A percentile compares a stretch with the other conserved stretches of the same genome.
Evolutionary conservation across 2,329 filamentous ascomycete genomes (phyloP).

Genomic region (Scorias spongiosa): DNA sequence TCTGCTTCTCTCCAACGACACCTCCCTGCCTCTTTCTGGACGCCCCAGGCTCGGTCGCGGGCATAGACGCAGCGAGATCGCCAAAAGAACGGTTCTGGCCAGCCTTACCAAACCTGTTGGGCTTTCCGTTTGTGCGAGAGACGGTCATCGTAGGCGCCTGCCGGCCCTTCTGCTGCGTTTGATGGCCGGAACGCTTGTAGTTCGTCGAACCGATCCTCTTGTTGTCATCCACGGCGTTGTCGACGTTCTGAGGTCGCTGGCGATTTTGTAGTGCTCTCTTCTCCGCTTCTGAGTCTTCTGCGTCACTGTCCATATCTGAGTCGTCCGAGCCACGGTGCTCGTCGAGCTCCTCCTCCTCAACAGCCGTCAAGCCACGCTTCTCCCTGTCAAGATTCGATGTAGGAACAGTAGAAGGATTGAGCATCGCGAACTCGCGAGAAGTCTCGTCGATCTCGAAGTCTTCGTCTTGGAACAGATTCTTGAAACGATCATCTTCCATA

Average conservation of each 20-base stretch:
- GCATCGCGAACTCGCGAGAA: constrained; percentile 68
- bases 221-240: constrained; percentile 21
- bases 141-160: constrained; percentile 38
- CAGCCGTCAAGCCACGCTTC: constrained; percentile 40
- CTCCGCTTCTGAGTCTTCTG: constrained; percentile 9
- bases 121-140: constrained; percentile 30
- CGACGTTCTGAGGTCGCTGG: constrained; percentile 23
- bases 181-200: constrained; percentile 43
- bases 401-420: constrained; percentile 69
- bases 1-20: constrained; percentile 41
- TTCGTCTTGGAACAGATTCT: constrained; percentile 76
- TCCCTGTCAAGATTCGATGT: constrained; percentile 18
- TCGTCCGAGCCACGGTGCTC: constrained; percentile 22
- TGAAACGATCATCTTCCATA: constrained; percentile 76
- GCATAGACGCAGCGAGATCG: constrained; percentile 32
- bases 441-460: constrained; percentile 86
- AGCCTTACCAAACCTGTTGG: constrained; percentile 22
- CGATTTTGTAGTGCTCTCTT: constrained; percentile 8
- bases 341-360: constrained; percentile 43
- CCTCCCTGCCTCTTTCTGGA: constrained; percentile 12
- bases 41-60: constrained; percentile 12
- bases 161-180: constrained; percentile 21
- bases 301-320: constrained; percentile 25
- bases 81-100: constrained; percentile 42
- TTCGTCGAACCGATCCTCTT: constrained; percentile 51